A percentile compares a stretch with the other conserved stretches of the same genome.
phyloP scores from a whole-genome alignment of 2,329 filamentous ascomycete species.

The Ilyonectria robusta region DNA sequence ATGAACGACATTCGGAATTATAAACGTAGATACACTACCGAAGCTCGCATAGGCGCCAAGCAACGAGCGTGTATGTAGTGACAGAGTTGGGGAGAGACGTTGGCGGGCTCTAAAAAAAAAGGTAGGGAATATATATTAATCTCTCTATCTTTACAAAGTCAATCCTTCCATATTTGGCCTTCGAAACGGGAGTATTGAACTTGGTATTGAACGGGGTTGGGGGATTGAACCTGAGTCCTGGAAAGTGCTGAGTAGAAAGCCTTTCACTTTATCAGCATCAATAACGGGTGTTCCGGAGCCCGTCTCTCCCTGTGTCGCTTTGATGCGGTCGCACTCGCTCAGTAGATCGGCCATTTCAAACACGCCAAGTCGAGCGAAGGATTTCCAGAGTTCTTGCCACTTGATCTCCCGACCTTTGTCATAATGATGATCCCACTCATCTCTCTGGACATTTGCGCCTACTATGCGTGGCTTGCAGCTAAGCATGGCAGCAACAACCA shows the following conservation, averaged over 20 bases:
- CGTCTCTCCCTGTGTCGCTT: background rate
- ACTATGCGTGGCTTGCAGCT: background rate
- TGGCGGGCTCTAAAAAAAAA: background rate
- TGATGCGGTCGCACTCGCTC: background rate
- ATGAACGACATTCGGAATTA: background rate
- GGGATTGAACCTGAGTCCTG: background rate
- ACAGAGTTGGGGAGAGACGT: background rate
- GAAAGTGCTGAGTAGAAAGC: background rate
- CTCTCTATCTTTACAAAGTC: too few species aligned
- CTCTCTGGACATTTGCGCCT: background rate
- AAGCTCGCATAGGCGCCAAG: conserved; percentile 25
- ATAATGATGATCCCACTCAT: background rate
- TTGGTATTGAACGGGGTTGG: too few species aligned
- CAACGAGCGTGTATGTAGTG: background rate
- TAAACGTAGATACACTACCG: conserved; percentile 32
- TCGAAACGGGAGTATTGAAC: too few species aligned
- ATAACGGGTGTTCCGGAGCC: background rate
- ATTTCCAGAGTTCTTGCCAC: background rate
- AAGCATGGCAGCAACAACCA: background rate
- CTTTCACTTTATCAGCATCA: background rate
- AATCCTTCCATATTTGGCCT: too few species aligned
- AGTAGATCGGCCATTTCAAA: background rate
- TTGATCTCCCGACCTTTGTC: background rate
- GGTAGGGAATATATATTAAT: too few species aligned
- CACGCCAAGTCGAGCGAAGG: background rate